phyloP scores from a whole-genome alignment of 768 basidiomycete genomes.

The Kondoa subrosea region DNA sequence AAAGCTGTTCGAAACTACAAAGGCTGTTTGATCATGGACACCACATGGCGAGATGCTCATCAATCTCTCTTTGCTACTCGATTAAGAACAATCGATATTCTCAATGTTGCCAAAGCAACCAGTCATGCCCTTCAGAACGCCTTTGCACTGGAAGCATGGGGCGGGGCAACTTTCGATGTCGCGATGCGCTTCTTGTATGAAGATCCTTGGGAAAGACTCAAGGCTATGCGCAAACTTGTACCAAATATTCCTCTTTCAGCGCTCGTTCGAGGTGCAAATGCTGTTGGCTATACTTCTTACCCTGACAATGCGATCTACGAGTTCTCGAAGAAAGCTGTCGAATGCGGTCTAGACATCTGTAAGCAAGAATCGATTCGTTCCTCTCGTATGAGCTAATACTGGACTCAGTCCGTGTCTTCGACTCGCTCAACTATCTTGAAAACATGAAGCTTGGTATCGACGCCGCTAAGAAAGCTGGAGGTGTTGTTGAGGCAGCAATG shows the following conservation, averaged over 20 bases:
- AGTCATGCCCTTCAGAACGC: slow-evolving; percentile 87
- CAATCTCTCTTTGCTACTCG: slow-evolving; percentile 94
- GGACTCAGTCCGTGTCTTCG: slow-evolving; percentile 65
- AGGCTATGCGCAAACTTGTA: slow-evolving; percentile 80
- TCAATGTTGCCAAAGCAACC: slow-evolving; percentile 95
- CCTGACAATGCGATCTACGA: slow-evolving; percentile 97
- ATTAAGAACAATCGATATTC: slow-evolving; percentile 88
- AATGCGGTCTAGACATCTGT: slow-evolving; percentile 93
- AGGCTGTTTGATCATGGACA: slow-evolving; percentile 91
- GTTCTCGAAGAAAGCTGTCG: slow-evolving; percentile 98
- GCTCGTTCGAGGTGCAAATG: slow-evolving; percentile 93
- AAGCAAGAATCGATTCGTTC: neutral
- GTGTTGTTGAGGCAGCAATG: slow-evolving; percentile 68
- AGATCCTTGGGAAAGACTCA: slow-evolving; percentile 96
- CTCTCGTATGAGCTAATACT: neutral
- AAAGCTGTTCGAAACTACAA: slow-evolving; percentile 94
- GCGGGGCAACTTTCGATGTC: slow-evolving; percentile 87
- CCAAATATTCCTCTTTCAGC: slow-evolving; percentile 98
- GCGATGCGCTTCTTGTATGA: slow-evolving; percentile 99
- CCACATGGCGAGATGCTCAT: slow-evolving; percentile 98
- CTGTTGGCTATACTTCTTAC: slow-evolving; percentile 96
- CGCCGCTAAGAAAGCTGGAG: slow-evolving; percentile 97
- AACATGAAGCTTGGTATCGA: slow-evolving; percentile 97
- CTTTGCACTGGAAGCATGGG: slow-evolving; percentile 97
- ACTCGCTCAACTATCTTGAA: slow-evolving; percentile 97